These are phyloP conservation scores for Fraxinus sp. DNA, from an alignment of 305 asterid species.

Conservation along the genomic window DNA sequence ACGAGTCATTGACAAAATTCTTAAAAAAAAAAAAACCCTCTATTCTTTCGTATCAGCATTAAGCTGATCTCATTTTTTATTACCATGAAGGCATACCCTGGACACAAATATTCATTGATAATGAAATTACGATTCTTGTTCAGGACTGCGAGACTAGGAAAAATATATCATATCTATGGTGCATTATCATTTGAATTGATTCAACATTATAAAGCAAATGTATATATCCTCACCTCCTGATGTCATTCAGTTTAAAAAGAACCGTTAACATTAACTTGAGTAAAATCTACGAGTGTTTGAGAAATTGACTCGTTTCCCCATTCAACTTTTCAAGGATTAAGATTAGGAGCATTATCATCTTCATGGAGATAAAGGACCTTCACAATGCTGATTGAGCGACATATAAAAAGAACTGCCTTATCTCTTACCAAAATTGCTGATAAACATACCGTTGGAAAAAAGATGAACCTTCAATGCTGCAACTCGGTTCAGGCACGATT, in stretches of 20 bases:
- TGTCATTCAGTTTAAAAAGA: background rate
- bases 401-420: background rate
- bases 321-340: background rate
- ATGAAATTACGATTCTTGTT: background rate
- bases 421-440: background rate
- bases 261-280: background rate
- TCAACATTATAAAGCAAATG: background rate
- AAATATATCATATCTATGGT: background rate
- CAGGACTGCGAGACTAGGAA: background rate
- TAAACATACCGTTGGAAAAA: background rate
- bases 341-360: background rate
- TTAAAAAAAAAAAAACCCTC: background rate
- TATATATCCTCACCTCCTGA: background rate
- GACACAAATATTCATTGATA: background rate
- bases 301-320: background rate
- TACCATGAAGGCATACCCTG: background rate
- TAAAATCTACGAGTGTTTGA: background rate
- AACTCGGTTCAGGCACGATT: background rate
- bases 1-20: background rate
- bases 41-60: background rate
- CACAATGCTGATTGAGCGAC: background rate
- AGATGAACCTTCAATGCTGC: background rate
- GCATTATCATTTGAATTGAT: background rate
- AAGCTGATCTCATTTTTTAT: background rate
- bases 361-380: background rate